These are phyloP conservation scores for Talaromyces islandicus DNA, from an alignment of 2,329 filamentous ascomycete genomes.

Conservation along the genomic window DNA sequence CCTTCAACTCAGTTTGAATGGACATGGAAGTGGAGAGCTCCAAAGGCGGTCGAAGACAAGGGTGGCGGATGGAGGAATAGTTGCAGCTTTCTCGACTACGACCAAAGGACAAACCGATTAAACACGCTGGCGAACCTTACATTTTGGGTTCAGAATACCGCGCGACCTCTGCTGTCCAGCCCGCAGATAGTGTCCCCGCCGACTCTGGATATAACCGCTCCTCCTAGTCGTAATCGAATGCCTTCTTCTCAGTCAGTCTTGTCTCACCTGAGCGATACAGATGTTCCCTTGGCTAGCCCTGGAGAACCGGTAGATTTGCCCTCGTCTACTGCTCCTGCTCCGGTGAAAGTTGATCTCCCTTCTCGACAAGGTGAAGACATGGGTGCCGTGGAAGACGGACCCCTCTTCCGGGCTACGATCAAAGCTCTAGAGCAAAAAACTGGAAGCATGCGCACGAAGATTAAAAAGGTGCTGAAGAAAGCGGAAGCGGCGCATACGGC, in stretches of 20 bases:
- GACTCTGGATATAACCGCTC: slow-evolving; percentile 62
- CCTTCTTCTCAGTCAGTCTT: slow-evolving; percentile 84
- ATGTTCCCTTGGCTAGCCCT: slow-evolving; percentile 39
- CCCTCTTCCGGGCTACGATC: slow-evolving; percentile 92
- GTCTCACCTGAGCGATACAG: slow-evolving; percentile 69
- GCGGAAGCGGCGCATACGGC: slow-evolving; percentile 82
- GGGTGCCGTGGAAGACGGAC: slow-evolving; percentile 81
- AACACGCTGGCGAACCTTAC: slow-evolving; percentile 87
- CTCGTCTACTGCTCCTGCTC: slow-evolving; percentile 23
- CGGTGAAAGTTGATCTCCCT: slow-evolving; percentile 78
- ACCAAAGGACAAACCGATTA: slow-evolving; percentile 82
- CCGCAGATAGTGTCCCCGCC: slow-evolving; percentile 62
- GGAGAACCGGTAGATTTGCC: slow-evolving; percentile 24
- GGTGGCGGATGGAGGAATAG: slow-evolving; percentile 92
- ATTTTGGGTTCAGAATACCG: slow-evolving; percentile 80
- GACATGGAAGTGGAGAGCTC: slow-evolving; percentile 96
- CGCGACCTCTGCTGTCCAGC: slow-evolving; percentile 25
- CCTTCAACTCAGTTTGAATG: slow-evolving; percentile 84
- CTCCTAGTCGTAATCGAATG: slow-evolving; percentile 68
- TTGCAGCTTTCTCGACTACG: slow-evolving; percentile 97
- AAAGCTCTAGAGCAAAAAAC: slow-evolving; percentile 96
- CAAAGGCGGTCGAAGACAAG: slow-evolving; percentile 71
- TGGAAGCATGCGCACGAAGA: slow-evolving; percentile 83
- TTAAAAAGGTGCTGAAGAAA: slow-evolving; percentile 92
- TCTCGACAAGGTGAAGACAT: slow-evolving; percentile 82